Percentiles rank a stretch among this genome's conserved stretches.
These are phyloP conservation scores for Rhizopus delemar DNA, from an alignment of 371 early-diverging fungal species.

Conservation along the genomic window DNA sequence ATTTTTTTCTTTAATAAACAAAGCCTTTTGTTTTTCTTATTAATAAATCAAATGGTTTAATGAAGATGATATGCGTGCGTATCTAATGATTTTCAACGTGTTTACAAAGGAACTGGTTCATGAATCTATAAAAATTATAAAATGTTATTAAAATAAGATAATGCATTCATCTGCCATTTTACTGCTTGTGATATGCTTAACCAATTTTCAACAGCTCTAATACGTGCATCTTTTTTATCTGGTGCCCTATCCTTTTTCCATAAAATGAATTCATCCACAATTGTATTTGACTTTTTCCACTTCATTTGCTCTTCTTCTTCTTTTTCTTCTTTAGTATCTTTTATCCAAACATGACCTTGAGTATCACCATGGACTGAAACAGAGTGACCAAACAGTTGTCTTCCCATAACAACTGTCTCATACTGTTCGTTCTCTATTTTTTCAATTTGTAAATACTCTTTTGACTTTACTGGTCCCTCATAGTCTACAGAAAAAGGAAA, in stretches of 20 bases:
- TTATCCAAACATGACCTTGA: constrained; percentile 10
- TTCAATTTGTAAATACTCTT: constrained; percentile 16
- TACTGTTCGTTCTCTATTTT: constrained; percentile 10
- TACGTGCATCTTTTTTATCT: constrained; percentile 18
- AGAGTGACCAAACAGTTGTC: constrained; percentile 19
- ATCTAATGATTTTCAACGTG: background rate
- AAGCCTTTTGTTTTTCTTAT: no score
- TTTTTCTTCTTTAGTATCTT: constrained; percentile 1
- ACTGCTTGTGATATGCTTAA: constrained; percentile 23
- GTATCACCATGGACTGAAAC: constrained; percentile 10
- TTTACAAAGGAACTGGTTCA: constrained; percentile 19
- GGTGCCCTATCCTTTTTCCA: constrained; percentile 30
- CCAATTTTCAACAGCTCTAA: constrained; percentile 21
- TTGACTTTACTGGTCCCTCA: constrained; percentile 22
- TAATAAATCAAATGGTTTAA: no score
- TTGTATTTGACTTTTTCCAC: constrained; percentile 20
- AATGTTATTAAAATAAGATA: background rate
- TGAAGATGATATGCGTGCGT: background rate
- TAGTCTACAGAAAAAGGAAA: constrained; percentile 25
- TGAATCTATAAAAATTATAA: constrained; percentile 13
- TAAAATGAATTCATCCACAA: constrained; percentile 23
- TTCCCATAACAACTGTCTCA: constrained; percentile 19
- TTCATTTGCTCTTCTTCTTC: constrained; percentile 10
- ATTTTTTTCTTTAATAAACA: background rate
- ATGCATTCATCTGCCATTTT: background rate